Percentiles rank a stretch among this genome's conserved stretches.
phyloP scores from a whole-genome alignment of 2,329 filamentous ascomycete genomes.

The Venturia carpophila region DNA sequence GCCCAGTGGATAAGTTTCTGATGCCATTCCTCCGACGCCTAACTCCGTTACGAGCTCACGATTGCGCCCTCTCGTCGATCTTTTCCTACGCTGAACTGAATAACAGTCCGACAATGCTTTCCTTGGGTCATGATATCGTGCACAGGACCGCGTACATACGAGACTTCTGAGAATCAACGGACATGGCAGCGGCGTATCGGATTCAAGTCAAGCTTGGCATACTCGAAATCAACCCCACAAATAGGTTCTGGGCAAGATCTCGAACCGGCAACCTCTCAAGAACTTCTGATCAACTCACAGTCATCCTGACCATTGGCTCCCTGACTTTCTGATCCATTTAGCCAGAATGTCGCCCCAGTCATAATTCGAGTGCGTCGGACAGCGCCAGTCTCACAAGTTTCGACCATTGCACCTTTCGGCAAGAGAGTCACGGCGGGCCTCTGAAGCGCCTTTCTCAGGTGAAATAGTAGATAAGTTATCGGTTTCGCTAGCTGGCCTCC shows the following conservation, averaged over 20 bases:
- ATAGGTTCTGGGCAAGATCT: not conserved
- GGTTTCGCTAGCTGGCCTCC: too few species aligned
- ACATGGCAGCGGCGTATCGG: not conserved
- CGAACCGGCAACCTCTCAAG: not conserved
- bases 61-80: not conserved
- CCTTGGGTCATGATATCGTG: not conserved
- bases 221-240: not conserved
- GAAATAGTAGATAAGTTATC: too few species aligned
- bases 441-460: too few species aligned
- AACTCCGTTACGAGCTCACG: not conserved
- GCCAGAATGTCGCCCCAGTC: too few species aligned
- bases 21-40: not conserved
- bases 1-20: not conserved
- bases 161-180: not conserved
- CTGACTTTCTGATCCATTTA: too few species aligned
- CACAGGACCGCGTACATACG: not conserved
- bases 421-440: too few species aligned
- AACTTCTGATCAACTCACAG: too few species aligned
- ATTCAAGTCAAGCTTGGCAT: not conserved
- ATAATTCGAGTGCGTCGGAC: too few species aligned
- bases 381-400: too few species aligned
- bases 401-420: not conserved
- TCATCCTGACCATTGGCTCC: too few species aligned
- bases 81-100: not conserved
- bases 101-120: not conserved